Conservation (phyloP, 2,329 filamentous ascomycete species). For the Neurospora sp. region DNA sequence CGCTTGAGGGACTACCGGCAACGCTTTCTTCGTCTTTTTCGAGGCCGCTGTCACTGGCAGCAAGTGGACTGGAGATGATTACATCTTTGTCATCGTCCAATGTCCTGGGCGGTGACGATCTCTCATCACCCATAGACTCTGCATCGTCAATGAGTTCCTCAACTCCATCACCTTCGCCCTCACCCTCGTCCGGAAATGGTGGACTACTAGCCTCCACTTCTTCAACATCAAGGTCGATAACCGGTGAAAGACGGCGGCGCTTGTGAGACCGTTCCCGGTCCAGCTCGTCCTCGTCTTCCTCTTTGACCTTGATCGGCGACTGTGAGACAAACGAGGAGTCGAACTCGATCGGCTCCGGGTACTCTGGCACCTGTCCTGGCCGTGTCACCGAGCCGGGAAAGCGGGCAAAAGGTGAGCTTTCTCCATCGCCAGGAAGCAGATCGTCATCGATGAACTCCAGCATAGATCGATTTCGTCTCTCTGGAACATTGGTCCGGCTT, state of each 20-base stretch:
- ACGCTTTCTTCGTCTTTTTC: not conserved
- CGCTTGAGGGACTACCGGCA: not conserved
- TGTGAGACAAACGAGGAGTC: slow-evolving; percentile 16
- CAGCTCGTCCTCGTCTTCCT: not conserved
- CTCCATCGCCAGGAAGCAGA: not conserved
- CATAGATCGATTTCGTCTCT: slow-evolving; percentile 9
- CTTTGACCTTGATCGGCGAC: slow-evolving; percentile 3
- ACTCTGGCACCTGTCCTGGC: not conserved
- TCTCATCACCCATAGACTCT: not conserved
- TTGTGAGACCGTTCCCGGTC: not conserved
- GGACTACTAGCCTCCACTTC: not conserved
- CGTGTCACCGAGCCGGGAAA: not conserved
- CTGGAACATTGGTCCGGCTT: not conserved
- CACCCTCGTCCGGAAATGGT: not conserved
- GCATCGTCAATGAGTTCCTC: not conserved
- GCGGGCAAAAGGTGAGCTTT: slow-evolving; percentile 15
- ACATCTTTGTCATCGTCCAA: not conserved
- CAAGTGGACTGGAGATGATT: not conserved
- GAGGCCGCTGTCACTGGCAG: not conserved
- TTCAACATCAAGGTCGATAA: not conserved
- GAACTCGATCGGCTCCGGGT: slow-evolving; percentile 18
- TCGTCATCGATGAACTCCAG: slow-evolving; percentile 17
- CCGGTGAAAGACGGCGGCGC: not conserved
- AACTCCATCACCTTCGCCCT: not conserved
- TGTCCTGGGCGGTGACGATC: not conserved